Evolutionary conservation across 2,329 filamentous ascomycete species (phyloP), one percentile per base, ranked within the genome.

Genomic region (Cladophialophora bantiana): DNA sequence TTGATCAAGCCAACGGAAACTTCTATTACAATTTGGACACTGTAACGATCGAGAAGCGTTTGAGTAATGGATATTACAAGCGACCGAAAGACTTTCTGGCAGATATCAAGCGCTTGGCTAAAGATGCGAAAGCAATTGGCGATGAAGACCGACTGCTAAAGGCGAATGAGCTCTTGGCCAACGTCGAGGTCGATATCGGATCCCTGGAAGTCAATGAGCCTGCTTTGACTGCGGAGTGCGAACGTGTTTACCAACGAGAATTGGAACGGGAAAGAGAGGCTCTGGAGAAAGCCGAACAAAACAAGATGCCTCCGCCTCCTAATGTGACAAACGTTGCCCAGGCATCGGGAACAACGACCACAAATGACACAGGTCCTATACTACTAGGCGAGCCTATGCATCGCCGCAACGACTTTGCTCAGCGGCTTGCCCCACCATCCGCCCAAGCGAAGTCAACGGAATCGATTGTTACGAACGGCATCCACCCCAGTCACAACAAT

Each of bases 21-120:
- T 95, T 94, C 77, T 98, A 90, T 78, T 98, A 97, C 82, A 99
- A 99, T 73, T 83, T 99, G 54, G 94, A 98, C 75, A 91, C 94
- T 10, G 90, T 90, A 3, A 94, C 91, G 0, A 97, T 99, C 61
- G 95, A 99, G 80, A 93, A 97, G 77, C 89, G 95, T n/a, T 83
- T 99, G 38, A 96, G 93, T 4, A 98, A 99, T 77, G 95, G 95
- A 4, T 99, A 93, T 79, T 99, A 99, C 79, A 92, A 93, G 73
- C 88, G 94, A 10, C 92, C 94, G 0, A 90, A 90, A 73, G 94
- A 97, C 76, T 99, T 97, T 75, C 80, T 96, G 59, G 89, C 89
- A 48, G 95, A 99, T 76, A 92, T 98, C 74, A 92, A 90, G 76
- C 87, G 89, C 40, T 82, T 99, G 4, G 90, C 90, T 26, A 94